Evolutionary conservation across 163 green algal genomes (phyloP).

Genomic region (Chloroidium sp.): DNA sequence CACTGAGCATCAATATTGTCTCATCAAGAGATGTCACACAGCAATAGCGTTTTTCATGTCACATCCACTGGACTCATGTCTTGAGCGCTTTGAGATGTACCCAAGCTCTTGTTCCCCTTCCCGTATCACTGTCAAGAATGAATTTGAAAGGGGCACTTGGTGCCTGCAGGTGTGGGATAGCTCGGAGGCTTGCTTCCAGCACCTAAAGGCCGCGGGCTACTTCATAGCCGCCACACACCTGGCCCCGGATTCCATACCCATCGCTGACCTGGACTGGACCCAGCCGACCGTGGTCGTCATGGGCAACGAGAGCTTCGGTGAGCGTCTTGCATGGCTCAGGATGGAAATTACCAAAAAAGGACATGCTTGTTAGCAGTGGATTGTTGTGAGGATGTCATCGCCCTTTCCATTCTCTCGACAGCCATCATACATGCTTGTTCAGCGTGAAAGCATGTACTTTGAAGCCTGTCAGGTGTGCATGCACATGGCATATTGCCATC

Average conservation of each 20-base stretch:
- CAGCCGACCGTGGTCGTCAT: slow-evolving; percentile 78
- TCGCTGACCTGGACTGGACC: slow-evolving; percentile 71
- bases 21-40: no score
- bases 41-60: no score
- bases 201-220: neutral
- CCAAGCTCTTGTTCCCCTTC: no score
- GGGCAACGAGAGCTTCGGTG: slow-evolving; percentile 66
- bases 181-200: neutral
- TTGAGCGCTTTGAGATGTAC: no score
- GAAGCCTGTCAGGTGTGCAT: neutral
- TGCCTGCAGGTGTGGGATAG: neutral
- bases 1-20: no score
- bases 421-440: neutral
- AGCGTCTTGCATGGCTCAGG: neutral
- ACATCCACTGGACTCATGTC: no score
- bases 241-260: slow-evolving; percentile 7
- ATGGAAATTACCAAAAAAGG: neutral
- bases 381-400: neutral
- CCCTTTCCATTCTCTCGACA: neutral
- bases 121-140: no score
- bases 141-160: no score
- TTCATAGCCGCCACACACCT: neutral
- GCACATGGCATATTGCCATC: neutral
- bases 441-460: neutral
- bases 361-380: neutral